A percentile compares a stretch with the other conserved stretches of the same genome.
Evolutionary conservation across 73 alveolate species (phyloP).

Genomic region (Paramecium biaurelia): DNA sequence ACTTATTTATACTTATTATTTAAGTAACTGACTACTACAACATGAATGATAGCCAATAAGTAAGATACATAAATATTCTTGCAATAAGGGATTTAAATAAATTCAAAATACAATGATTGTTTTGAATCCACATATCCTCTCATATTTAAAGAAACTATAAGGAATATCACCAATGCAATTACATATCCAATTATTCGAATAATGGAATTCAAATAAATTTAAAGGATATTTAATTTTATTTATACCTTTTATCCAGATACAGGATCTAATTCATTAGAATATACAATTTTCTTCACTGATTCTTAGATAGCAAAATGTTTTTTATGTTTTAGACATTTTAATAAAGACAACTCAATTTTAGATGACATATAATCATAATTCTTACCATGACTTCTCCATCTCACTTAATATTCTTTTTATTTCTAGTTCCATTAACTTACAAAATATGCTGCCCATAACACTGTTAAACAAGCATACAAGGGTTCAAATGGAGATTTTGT

Average conservation of each 20-base stretch:
- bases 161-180: background rate
- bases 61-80: background rate
- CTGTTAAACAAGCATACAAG: slow-evolving; percentile 36
- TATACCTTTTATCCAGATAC: background rate
- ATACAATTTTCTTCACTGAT: background rate
- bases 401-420: background rate
- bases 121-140: slow-evolving; percentile 55
- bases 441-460: slow-evolving; percentile 60
- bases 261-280: background rate
- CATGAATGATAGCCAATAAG: slow-evolving; percentile 38
- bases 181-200: background rate
- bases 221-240: background rate
- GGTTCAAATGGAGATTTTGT: slow-evolving; percentile 60
- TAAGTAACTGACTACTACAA: background rate
- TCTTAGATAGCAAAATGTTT: background rate
- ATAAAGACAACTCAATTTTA: background rate
- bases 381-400: slow-evolving; percentile 5
- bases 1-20: slow-evolving; percentile 23
- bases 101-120: background rate
- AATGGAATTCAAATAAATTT: background rate
- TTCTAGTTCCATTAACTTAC: slow-evolving; percentile 30
- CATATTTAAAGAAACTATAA: slow-evolving; percentile 41
- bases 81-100: background rate
- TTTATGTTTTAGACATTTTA: background rate
- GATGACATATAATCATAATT: background rate